Percentiles rank a stretch among this genome's conserved stretches.
These are phyloP conservation scores for Pyrenophora teres DNA, from an alignment of 2,329 filamentous ascomycete species.

Conservation along the genomic window DNA sequence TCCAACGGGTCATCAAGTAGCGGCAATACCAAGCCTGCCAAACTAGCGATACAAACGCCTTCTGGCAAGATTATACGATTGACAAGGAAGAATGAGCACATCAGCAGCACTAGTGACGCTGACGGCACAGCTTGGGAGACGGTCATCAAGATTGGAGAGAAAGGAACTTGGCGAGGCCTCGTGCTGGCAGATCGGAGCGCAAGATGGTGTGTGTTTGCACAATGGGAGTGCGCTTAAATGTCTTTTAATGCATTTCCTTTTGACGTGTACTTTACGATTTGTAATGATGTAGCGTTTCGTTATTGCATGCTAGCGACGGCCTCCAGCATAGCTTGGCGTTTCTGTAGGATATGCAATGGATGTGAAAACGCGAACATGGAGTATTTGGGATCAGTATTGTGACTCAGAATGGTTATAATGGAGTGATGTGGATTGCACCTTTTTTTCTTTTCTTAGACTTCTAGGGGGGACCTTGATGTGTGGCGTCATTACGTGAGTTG, in stretches of 20 bases:
- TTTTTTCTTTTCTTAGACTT: no score
- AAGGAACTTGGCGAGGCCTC: slow-evolving; percentile 78
- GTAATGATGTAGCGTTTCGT: slow-evolving; percentile 26
- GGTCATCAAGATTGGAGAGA: slow-evolving; percentile 86
- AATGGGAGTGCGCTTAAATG: slow-evolving; percentile 63
- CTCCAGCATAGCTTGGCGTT: slow-evolving; percentile 18
- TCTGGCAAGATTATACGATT: slow-evolving; percentile 91
- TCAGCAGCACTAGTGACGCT: slow-evolving; percentile 60
- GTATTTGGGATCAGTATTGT: not conserved
- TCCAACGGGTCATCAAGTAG: slow-evolving; percentile 61
- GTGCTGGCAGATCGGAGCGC: slow-evolving; percentile 83
- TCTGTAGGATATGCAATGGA: slow-evolving; percentile 15
- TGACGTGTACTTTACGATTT: slow-evolving; percentile 16
- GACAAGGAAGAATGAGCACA: slow-evolving; percentile 77
- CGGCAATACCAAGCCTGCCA: slow-evolving; percentile 78
- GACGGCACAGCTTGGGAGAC: slow-evolving; percentile 85
- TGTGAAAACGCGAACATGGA: slow-evolving; percentile 6
- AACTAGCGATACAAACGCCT: slow-evolving; percentile 91
- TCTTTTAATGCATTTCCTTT: not conserved
- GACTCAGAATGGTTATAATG: no score
- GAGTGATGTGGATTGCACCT: not conserved
- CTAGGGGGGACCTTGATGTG: not conserved
- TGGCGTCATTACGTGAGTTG: slow-evolving; percentile 1
- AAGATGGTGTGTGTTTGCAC: slow-evolving; percentile 89
- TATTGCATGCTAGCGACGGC: slow-evolving; percentile 9